These are phyloP conservation scores for Podospora tetraspora DNA, from an alignment of 495 filamentous ascomycete species.

Conservation along the genomic window DNA sequence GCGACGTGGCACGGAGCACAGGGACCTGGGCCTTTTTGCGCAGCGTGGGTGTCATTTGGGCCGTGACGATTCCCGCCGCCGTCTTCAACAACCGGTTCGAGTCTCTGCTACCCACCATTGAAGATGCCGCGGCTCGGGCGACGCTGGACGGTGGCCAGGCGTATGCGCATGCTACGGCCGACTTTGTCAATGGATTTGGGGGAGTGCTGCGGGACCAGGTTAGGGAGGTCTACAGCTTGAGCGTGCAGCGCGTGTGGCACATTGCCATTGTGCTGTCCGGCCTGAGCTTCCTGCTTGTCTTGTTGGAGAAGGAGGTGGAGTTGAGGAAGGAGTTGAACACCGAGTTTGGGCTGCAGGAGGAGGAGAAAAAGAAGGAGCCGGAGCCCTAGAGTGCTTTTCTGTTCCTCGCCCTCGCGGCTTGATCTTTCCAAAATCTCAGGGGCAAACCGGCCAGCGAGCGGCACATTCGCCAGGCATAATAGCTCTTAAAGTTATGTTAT, in stretches of 20 bases:
- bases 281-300: conserved; percentile 22
- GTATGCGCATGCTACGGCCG: conserved; percentile 20
- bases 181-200: conserved; percentile 18
- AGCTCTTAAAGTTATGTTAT: too few relatives aligned
- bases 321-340: conserved; percentile 28
- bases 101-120: conserved; percentile 16
- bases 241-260: conserved; percentile 26
- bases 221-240: conserved; percentile 20
- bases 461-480: too few relatives aligned
- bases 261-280: conserved; percentile 28
- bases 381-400: not conserved
- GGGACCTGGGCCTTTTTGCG: conserved; percentile 45
- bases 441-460: too few relatives aligned
- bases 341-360: conserved; percentile 20
- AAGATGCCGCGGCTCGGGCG: conserved; percentile 19
- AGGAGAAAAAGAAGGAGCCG: conserved; percentile 4
- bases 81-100: conserved; percentile 45
- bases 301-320: conserved; percentile 26
- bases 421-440: too few relatives aligned
- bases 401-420: too few relatives aligned
- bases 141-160: conserved; percentile 22
- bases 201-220: conserved; percentile 22
- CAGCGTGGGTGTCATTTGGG: conserved; percentile 47
- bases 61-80: conserved; percentile 43
- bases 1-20: conserved; percentile 39